Conservation (phyloP, 75 land plant genomes). For the Larix kaempferi region DNA sequence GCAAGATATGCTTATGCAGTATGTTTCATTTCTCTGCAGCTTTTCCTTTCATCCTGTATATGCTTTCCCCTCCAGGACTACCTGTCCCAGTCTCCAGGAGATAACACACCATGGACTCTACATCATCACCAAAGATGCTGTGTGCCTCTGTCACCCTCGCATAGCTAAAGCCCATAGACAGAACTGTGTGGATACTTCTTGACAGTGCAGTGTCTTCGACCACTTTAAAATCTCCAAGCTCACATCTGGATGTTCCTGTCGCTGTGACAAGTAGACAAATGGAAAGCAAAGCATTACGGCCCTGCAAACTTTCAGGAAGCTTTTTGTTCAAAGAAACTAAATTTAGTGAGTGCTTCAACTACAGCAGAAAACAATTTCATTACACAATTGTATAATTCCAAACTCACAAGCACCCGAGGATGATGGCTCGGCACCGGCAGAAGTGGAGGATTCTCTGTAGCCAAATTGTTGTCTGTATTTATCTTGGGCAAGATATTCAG, state of each 20-base stretch:
- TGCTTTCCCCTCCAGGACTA: constrained; percentile 23
- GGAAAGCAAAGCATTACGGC: background rate
- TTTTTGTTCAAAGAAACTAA: background rate
- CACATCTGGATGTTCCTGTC: constrained; percentile 39
- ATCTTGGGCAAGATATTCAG: constrained; percentile 79
- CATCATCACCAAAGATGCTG: constrained; percentile 94
- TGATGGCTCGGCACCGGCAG: constrained; percentile 89
- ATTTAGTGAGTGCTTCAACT: background rate
- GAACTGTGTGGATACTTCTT: constrained; percentile 65
- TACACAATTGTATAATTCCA: background rate
- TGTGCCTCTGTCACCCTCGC: constrained; percentile 81
- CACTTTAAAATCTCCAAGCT: constrained; percentile 8
- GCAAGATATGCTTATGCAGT: too few species aligned
- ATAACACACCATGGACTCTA: constrained; percentile 91
- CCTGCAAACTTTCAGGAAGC: background rate
- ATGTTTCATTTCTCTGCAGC: constrained; percentile 67
- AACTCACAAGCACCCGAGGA: constrained; percentile 47
- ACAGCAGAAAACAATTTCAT: constrained; percentile 4
- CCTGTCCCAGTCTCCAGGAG: constrained; percentile 74
- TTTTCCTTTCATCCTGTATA: constrained; percentile 81
- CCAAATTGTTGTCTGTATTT: constrained; percentile 49
- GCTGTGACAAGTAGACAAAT: background rate
- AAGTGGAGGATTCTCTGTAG: constrained; percentile 72
- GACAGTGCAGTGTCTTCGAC: constrained; percentile 28
- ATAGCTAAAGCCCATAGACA: constrained; percentile 96